These are phyloP conservation scores for Hyphopichia buzzinii DNA, from an alignment of 1,139 yeast species.

Conservation along the genomic window DNA sequence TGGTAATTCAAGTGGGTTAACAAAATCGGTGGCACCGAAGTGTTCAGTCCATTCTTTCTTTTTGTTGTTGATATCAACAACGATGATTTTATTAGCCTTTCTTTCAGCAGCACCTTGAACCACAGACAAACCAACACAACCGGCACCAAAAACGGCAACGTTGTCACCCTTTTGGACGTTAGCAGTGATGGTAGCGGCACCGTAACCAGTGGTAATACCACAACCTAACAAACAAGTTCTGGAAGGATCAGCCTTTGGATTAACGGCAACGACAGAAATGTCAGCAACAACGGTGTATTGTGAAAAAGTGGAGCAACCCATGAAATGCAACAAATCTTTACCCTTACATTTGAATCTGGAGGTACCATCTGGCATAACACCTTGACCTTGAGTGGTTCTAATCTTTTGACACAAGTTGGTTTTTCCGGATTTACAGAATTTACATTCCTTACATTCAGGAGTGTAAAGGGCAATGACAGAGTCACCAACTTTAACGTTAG, in stretches of 20 bases:
- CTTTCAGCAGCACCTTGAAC: slow-evolving; percentile 90
- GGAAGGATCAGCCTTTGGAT: slow-evolving; percentile 79
- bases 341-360: slow-evolving; percentile 84
- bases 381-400: slow-evolving; percentile 52
- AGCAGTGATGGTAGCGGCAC: slow-evolving; percentile 95
- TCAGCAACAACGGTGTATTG: slow-evolving; percentile 98
- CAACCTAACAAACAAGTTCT: slow-evolving; percentile 93
- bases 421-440: slow-evolving; percentile 92
- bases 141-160: slow-evolving; percentile 96
- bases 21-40: slow-evolving; percentile 94
- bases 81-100: slow-evolving; percentile 79
- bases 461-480: slow-evolving; percentile 90
- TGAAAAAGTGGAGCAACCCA: slow-evolving; percentile 97
- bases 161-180: slow-evolving; percentile 89
- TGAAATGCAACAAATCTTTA: slow-evolving; percentile 79
- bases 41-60: slow-evolving; percentile 83
- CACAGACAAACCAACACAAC: slow-evolving; percentile 93
- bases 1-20: slow-evolving; percentile 76
- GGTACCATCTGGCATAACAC: slow-evolving; percentile 81
- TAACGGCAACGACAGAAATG: slow-evolving; percentile 92
- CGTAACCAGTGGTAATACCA: slow-evolving; percentile 98
- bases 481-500: slow-evolving; percentile 83
- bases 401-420: slow-evolving; percentile 91
- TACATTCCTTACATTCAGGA: slow-evolving; percentile 94
- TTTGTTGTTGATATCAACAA: slow-evolving; percentile 79